These are phyloP conservation scores for Euphorbia tirucalli DNA, from an alignment of 345 rosid genomes.

Conservation along the genomic window DNA sequence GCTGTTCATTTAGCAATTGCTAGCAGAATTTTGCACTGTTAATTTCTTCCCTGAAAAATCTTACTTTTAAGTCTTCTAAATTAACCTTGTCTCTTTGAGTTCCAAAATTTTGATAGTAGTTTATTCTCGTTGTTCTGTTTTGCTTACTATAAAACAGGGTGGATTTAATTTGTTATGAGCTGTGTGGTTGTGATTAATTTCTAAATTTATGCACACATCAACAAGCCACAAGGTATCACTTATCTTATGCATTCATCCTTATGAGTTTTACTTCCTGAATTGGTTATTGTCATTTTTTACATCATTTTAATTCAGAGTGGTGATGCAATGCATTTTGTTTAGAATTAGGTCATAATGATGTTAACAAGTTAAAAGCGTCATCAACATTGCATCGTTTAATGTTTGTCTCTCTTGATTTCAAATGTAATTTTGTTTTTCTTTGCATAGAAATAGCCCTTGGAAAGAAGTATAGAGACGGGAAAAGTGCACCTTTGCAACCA, in stretches of 20 bases:
- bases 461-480: conserved; percentile 86
- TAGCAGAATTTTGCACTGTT: background rate
- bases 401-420: too few species aligned
- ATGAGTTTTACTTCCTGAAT: background rate
- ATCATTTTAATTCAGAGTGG: background rate
- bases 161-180: background rate
- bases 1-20: background rate
- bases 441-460: conserved; percentile 74
- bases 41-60: background rate
- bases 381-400: background rate
- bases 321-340: too few species aligned
- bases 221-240: background rate
- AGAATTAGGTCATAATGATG: background rate
- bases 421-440: background rate
- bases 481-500: conserved; percentile 66
- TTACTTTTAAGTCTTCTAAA: background rate
- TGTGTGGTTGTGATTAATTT: too few species aligned
- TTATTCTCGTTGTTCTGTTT: too few species aligned
- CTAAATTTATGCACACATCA: too few species aligned
- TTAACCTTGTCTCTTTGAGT: too few species aligned
- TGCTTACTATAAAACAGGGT: background rate
- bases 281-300: background rate
- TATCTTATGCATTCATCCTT: background rate
- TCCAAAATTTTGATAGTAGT: background rate
- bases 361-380: too few species aligned